A percentile compares a stretch with the other conserved stretches of the same genome.
phyloP scores from a whole-genome alignment of 495 filamentous ascomycete species.

The Clavariopsis aquatica region DNA sequence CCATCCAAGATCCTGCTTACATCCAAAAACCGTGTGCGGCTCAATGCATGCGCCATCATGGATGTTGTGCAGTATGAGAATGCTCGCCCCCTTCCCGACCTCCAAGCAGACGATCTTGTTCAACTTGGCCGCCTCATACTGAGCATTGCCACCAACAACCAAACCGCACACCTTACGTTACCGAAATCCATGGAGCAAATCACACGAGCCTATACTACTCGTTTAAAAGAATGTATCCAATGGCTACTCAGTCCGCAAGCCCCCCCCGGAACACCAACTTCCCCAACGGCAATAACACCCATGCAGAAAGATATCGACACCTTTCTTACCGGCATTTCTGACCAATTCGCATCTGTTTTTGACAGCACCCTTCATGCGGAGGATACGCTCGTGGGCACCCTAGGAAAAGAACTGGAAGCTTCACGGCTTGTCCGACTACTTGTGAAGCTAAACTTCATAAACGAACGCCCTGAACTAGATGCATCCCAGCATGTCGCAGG shows the following conservation, averaged over 20 bases:
- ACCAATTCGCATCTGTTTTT: slow-evolving; percentile 67
- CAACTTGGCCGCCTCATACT: slow-evolving; percentile 84
- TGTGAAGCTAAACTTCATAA: slow-evolving; percentile 79
- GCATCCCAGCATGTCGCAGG: slow-evolving; percentile 51
- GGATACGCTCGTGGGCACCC: slow-evolving; percentile 68
- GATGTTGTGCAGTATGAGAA: slow-evolving; percentile 82
- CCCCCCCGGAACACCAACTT: slow-evolving; percentile 28
- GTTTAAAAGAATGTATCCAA: slow-evolving; percentile 70
- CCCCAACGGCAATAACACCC: slow-evolving; percentile 44
- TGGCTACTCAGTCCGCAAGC: slow-evolving; percentile 66
- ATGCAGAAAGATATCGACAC: slow-evolving; percentile 68
- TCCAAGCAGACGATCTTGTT: slow-evolving; percentile 85
- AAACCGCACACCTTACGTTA: slow-evolving; percentile 56
- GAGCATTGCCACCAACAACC: slow-evolving; percentile 68
- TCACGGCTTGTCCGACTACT: slow-evolving; percentile 80
- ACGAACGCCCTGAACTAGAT: slow-evolving; percentile 84
- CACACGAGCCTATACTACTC: slow-evolving; percentile 66
- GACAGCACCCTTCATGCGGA: slow-evolving; percentile 73
- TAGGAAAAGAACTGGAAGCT: slow-evolving; percentile 85
- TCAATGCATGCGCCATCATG: slow-evolving; percentile 82
- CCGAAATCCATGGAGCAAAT: slow-evolving; percentile 70
- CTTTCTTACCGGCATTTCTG: slow-evolving; percentile 73
- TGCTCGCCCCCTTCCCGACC: slow-evolving; percentile 64
- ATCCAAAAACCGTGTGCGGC: slow-evolving; percentile 79
- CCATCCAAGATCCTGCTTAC: slow-evolving; percentile 83